Percentiles rank a stretch among this genome's conserved stretches.
phyloP scores from a whole-genome alignment of 495 filamentous ascomycete genomes.

The Penicillium subrubescens region DNA sequence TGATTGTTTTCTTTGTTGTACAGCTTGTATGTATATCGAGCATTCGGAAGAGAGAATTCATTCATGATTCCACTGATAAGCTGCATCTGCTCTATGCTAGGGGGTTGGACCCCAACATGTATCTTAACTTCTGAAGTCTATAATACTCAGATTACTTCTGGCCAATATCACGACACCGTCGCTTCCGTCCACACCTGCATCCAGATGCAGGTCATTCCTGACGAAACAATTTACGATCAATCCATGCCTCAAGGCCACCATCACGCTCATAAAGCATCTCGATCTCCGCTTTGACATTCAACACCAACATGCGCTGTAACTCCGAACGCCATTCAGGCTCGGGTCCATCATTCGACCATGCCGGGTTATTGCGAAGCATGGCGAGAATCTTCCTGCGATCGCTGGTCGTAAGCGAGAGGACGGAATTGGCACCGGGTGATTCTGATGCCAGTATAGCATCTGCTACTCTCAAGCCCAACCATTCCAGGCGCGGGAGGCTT shows the following conservation, averaged over 20 bases:
- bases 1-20: slow-evolving; percentile 19
- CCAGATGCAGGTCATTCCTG: slow-evolving; percentile 15
- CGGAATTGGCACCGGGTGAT: slow-evolving; percentile 32
- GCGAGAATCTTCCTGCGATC: slow-evolving; percentile 69
- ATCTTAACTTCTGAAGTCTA: background rate
- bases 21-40: slow-evolving; percentile 20
- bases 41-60: slow-evolving; percentile 13
- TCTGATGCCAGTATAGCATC: slow-evolving; percentile 51
- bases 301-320: slow-evolving; percentile 82
- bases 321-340: slow-evolving; percentile 62
- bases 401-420: slow-evolving; percentile 58
- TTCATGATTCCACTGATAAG: background rate
- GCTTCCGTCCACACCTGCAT: no score
- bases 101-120: background rate
- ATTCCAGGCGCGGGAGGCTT: slow-evolving; percentile 60
- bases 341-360: slow-evolving; percentile 48
- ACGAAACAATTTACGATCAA: slow-evolving; percentile 52
- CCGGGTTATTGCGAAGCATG: slow-evolving; percentile 61
- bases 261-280: slow-evolving; percentile 71
- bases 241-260: slow-evolving; percentile 63
- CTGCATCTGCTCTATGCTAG: background rate
- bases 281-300: slow-evolving; percentile 88
- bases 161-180: background rate
- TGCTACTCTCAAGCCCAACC: slow-evolving; percentile 71
- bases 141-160: background rate